These are phyloP conservation scores for Entoloma clypeatum DNA, from an alignment of 1,284 basidiomycete species.

Conservation along the genomic window DNA sequence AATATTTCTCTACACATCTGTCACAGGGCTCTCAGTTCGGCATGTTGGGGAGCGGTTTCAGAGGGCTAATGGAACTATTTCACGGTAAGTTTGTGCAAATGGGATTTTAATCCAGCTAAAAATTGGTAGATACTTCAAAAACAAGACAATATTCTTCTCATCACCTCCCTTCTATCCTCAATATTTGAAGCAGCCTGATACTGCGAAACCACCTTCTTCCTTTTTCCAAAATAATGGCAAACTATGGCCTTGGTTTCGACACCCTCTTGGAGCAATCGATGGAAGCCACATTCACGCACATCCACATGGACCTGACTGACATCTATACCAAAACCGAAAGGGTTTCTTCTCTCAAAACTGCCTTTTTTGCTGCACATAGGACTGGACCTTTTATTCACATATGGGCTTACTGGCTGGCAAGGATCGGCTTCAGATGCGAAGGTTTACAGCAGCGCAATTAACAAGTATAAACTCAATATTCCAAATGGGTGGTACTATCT, in stretches of 20 bases:
- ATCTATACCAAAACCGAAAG: conserved; percentile 13
- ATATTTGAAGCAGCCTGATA: too few species aligned
- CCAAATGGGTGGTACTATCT: too few species aligned
- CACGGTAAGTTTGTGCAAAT: too few species aligned
- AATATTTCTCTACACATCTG: too few species aligned
- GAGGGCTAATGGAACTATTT: too few species aligned
- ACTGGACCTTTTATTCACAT: conserved; percentile 3
- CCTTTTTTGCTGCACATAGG: conserved; percentile 1
- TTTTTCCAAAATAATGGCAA: conserved; percentile 8
- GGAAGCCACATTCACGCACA: conserved; percentile 21
- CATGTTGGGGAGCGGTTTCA: too few species aligned
- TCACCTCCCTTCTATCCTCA: too few species aligned
- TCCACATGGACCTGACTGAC: conserved; percentile 11
- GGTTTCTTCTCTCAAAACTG: conserved; percentile 8
- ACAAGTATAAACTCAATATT: too few species aligned
- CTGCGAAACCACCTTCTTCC: not conserved
- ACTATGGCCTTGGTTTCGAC: conserved; percentile 23
- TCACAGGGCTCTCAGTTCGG: too few species aligned
- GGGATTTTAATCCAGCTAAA: too few species aligned
- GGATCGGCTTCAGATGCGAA: conserved; percentile 3
- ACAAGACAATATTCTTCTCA: too few species aligned
- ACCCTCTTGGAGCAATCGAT: conserved; percentile 24
- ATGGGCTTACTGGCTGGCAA: conserved; percentile 5
- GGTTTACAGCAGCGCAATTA: conserved; percentile 1
- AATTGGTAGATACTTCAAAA: too few species aligned